Evolutionary conservation across 225 moss, liverwort and hornwort genomes (phyloP).

Genomic region (Sphagnum tenellum): DNA sequence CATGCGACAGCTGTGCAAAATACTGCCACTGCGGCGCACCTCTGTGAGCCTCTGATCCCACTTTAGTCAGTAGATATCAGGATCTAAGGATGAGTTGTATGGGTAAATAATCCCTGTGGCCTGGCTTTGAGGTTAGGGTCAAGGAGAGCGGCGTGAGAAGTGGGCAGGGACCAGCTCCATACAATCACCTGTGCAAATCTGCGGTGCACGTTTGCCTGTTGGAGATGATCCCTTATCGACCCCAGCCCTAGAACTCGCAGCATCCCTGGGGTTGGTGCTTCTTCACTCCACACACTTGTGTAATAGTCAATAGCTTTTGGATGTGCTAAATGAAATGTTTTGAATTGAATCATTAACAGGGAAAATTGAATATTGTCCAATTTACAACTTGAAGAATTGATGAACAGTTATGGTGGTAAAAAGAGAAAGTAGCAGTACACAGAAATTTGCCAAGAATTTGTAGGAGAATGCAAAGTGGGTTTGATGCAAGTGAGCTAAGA

Average conservation of each 20-base stretch:
- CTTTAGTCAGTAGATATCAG: background rate
- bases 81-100: too few species aligned
- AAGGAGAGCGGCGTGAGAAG: conserved; percentile 53
- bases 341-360: too few species aligned
- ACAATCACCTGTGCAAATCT: conserved; percentile 70
- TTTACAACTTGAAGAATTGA: too few species aligned
- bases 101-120: background rate
- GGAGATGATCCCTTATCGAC: conserved; percentile 75
- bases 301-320: too few species aligned
- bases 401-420: too few species aligned
- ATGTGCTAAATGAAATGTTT: too few species aligned
- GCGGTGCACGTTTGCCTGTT: conserved; percentile 54
- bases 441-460: too few species aligned
- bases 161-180: conserved; percentile 45
- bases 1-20: conserved; percentile 86
- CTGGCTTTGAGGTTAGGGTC: conserved; percentile 30
- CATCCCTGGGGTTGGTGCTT: conserved; percentile 73
- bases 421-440: too few species aligned
- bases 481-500: too few species aligned
- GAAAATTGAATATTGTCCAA: too few species aligned
- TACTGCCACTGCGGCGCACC: conserved; percentile 70
- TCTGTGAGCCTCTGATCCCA: conserved; percentile 51
- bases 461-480: too few species aligned
- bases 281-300: background rate
- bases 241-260: conserved; percentile 71